A percentile compares a stretch with the other conserved stretches of the same genome.
Evolutionary conservation across 179 eudicot genomes (phyloP).

Genomic region (Silene coronaria): DNA sequence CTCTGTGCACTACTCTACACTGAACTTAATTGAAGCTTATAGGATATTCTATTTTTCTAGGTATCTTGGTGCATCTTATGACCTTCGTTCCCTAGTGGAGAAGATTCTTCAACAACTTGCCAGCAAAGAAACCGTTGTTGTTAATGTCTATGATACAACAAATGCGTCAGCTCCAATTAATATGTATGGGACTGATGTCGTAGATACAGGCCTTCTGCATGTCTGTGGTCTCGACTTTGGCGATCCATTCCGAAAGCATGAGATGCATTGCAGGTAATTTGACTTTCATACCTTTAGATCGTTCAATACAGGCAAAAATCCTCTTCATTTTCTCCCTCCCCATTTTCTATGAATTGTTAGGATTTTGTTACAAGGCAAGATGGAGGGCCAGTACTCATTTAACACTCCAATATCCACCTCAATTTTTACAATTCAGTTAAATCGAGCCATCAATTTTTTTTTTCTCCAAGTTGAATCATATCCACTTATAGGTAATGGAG

Average conservation of each 20-base stretch:
- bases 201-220: slow-evolving; percentile 60
- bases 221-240: slow-evolving; percentile 78
- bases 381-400: too few relatives aligned
- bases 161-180: slow-evolving; percentile 46
- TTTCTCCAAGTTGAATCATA: too few relatives aligned
- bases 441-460: too few relatives aligned
- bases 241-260: slow-evolving; percentile 80
- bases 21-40: background rate
- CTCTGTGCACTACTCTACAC: background rate
- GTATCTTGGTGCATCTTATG: slow-evolving; percentile 91
- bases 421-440: too few relatives aligned
- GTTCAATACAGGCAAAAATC: too few relatives aligned
- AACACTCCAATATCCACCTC: too few relatives aligned
- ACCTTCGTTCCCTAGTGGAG: slow-evolving; percentile 83
- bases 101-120: slow-evolving; percentile 96
- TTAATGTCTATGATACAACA: slow-evolving; percentile 87
- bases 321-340: too few relatives aligned
- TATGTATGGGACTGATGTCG: slow-evolving; percentile 69
- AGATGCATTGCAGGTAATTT: slow-evolving; percentile 91
- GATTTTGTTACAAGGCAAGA: too few relatives aligned
- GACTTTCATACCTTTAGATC: too few relatives aligned
- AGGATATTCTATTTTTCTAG: slow-evolving; percentile 12
- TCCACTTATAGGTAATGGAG: too few relatives aligned
- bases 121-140: slow-evolving; percentile 81
- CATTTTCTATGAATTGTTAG: too few relatives aligned